Percentiles rank a stretch among this genome's conserved stretches.
Evolutionary conservation across 768 basidiomycete genomes (phyloP).

Genomic region (Hygrophoropsis aurantiaca): DNA sequence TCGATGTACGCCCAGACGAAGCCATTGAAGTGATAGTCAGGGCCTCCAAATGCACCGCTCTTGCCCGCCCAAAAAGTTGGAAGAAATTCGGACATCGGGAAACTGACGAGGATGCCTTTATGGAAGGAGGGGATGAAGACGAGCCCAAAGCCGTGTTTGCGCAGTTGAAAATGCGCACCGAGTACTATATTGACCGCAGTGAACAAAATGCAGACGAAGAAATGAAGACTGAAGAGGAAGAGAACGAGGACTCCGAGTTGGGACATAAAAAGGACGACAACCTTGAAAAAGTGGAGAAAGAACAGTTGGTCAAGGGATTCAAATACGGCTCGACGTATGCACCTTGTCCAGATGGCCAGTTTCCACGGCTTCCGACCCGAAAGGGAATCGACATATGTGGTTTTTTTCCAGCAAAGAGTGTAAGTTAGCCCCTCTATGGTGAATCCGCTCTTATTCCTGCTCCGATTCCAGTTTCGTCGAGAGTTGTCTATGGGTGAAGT

Average conservation of each 20-base stretch:
- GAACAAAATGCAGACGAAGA: slow-evolving; percentile 37
- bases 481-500: slow-evolving; percentile 84
- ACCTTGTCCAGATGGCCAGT: slow-evolving; percentile 84
- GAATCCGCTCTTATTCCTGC: neutral
- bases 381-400: slow-evolving; percentile 88
- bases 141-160: slow-evolving; percentile 31
- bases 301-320: slow-evolving; percentile 78
- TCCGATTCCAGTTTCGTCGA: slow-evolving; percentile 65
- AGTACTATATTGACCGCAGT: slow-evolving; percentile 57
- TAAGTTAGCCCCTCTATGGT: slow-evolving; percentile 30
- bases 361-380: slow-evolving; percentile 67
- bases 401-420: slow-evolving; percentile 73
- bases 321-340: slow-evolving; percentile 90
- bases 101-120: slow-evolving; percentile 29
- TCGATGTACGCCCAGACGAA: slow-evolving; percentile 61
- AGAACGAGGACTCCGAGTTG: slow-evolving; percentile 34
- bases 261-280: slow-evolving; percentile 36
- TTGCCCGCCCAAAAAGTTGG: slow-evolving; percentile 68
- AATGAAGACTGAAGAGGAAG: slow-evolving; percentile 32
- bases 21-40: slow-evolving; percentile 74
- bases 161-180: slow-evolving; percentile 43
- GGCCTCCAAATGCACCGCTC: slow-evolving; percentile 76
- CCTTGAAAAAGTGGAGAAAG: slow-evolving; percentile 66
- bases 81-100: slow-evolving; percentile 66
- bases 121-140: slow-evolving; percentile 24